A percentile compares a stretch with the other conserved stretches of the same genome.
phyloP scores from a whole-genome alignment of 352 stramenopile species.

The Globisporangium middletonii region DNA sequence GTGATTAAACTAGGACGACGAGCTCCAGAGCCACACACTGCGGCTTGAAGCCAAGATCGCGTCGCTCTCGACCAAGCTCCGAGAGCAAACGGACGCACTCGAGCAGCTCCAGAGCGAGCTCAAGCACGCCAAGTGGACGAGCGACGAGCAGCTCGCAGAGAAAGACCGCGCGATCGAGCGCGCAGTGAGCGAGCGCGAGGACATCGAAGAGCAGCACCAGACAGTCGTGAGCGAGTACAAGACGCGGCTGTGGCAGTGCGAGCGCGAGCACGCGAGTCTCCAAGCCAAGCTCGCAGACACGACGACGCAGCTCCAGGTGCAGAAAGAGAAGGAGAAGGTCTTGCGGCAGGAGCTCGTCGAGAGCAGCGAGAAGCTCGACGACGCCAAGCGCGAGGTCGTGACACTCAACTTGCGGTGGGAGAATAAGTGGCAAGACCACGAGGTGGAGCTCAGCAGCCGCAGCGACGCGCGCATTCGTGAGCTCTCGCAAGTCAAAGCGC shows the following conservation, averaged over 20 bases:
- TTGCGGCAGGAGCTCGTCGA: conserved; percentile 50
- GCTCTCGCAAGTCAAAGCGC: conserved; percentile 48
- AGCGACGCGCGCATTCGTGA: conserved; percentile 49
- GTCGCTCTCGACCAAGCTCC: conserved; percentile 35
- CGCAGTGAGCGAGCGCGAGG: conserved; percentile 39
- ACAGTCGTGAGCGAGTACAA: conserved; percentile 34
- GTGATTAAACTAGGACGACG: conserved; percentile 15
- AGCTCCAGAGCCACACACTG: conserved; percentile 17
- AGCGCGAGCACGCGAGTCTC: conserved; percentile 33
- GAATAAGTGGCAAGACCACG: conserved; percentile 57
- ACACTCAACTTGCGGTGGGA: conserved; percentile 62
- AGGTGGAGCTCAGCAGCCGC: conserved; percentile 40
- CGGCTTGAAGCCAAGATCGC: conserved; percentile 40
- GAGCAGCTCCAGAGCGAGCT: conserved; percentile 46
- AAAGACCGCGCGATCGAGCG: conserved; percentile 56
- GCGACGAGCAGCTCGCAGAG: conserved; percentile 49
- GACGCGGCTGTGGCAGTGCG: conserved; percentile 41
- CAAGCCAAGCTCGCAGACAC: conserved; percentile 49
- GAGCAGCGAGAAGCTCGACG: conserved; percentile 49
- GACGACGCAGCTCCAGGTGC: conserved; percentile 31
- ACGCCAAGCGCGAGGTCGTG: conserved; percentile 55
- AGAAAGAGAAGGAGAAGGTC: conserved; percentile 61
- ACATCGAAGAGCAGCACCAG: conserved; percentile 50
- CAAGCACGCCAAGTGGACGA: conserved; percentile 59
- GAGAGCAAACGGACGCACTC: conserved; percentile 39